Evolutionary conservation across 2,329 filamentous ascomycete species (phyloP).

Genomic region (Cladorrhinum sp.): DNA sequence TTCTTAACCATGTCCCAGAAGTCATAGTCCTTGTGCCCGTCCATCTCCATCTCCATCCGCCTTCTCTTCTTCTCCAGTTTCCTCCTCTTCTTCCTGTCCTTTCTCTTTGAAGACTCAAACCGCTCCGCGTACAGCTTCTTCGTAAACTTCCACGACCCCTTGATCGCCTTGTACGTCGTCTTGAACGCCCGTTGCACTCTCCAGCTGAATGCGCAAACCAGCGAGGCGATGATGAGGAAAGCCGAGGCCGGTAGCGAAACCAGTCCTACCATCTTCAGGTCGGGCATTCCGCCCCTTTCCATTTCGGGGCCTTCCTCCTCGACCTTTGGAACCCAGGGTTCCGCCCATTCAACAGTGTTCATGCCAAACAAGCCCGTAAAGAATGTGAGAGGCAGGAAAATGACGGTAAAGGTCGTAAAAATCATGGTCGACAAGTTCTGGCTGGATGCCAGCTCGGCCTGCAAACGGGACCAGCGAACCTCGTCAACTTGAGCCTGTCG

Average conservation of each 20-base stretch:
- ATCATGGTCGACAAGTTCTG: conserved; percentile 64
- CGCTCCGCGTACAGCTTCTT: conserved; percentile 13
- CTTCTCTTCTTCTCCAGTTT: conserved; percentile 24
- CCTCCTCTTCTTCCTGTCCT: conserved; percentile 26
- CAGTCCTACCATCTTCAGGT: conserved; percentile 44
- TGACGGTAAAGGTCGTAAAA: conserved; percentile 61
- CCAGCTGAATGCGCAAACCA: conserved; percentile 56
- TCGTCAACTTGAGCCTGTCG: conserved; percentile 66
- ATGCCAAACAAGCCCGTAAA: conserved; percentile 65
- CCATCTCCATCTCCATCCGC: conserved; percentile 26
- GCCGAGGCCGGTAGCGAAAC: conserved; percentile 49
- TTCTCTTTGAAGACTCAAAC: conserved; percentile 30
- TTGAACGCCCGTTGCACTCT: conserved; percentile 37
- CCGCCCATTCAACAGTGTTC: conserved; percentile 61
- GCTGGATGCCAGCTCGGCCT: conserved; percentile 60
- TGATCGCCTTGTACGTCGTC: conserved; percentile 23
- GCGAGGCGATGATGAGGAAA: conserved; percentile 47
- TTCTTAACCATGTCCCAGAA: conserved; percentile 39
- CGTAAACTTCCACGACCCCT: conserved; percentile 17
- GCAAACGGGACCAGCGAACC: conserved; percentile 58
- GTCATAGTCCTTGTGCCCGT: conserved; percentile 37
- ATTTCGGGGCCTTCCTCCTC: conserved; percentile 30
- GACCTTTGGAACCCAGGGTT: conserved; percentile 27
- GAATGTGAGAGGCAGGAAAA: conserved; percentile 62
- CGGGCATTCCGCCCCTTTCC: conserved; percentile 24